These are phyloP conservation scores for Fusarium siculi DNA, from an alignment of 2,329 filamentous ascomycete genomes.

Conservation along the genomic window DNA sequence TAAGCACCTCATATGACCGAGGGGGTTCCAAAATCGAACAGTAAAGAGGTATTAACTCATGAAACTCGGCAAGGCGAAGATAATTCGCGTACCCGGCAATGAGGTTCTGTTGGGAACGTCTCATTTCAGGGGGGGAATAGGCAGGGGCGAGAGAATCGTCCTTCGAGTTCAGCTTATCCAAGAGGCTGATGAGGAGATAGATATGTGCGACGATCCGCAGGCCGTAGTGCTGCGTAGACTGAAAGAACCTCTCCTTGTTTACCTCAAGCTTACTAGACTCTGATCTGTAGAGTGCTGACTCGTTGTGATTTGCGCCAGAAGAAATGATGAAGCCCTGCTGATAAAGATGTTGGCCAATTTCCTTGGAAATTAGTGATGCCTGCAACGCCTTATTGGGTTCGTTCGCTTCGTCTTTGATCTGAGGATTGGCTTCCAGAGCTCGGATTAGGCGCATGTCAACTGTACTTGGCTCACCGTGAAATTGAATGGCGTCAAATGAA, in stretches of 20 bases:
- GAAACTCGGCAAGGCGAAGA: slow-evolving; percentile 76
- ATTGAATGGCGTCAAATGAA: slow-evolving; percentile 72
- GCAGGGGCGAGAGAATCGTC: slow-evolving; percentile 24
- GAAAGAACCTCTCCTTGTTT: slow-evolving; percentile 60
- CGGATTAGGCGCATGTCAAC: slow-evolving; percentile 69
- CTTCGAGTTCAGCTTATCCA: slow-evolving; percentile 65
- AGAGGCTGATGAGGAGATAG: slow-evolving; percentile 72
- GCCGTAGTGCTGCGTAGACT: slow-evolving; percentile 68
- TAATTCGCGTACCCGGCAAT: slow-evolving; percentile 85
- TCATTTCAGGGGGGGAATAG: slow-evolving; percentile 38
- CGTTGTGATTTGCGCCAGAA: slow-evolving; percentile 36
- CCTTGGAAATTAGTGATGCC: slow-evolving; percentile 76
- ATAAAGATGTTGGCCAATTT: slow-evolving; percentile 66
- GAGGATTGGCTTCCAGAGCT: slow-evolving; percentile 66
- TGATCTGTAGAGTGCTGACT: slow-evolving; percentile 44
- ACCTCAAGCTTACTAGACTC: slow-evolving; percentile 47
- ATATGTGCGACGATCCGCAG: slow-evolving; percentile 76
- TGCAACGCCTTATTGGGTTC: slow-evolving; percentile 80
- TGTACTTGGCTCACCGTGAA: slow-evolving; percentile 65
- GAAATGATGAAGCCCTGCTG: slow-evolving; percentile 63
- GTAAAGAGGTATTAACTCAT: slow-evolving; percentile 87
- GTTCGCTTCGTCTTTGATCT: slow-evolving; percentile 67
- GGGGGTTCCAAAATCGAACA: slow-evolving; percentile 78
- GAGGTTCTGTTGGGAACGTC: slow-evolving; percentile 74
- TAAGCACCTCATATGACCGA: slow-evolving; percentile 76